Base-by-base conservation (phyloP, 1,284 basidiomycete species). In the Tylopilus sp. region DNA sequence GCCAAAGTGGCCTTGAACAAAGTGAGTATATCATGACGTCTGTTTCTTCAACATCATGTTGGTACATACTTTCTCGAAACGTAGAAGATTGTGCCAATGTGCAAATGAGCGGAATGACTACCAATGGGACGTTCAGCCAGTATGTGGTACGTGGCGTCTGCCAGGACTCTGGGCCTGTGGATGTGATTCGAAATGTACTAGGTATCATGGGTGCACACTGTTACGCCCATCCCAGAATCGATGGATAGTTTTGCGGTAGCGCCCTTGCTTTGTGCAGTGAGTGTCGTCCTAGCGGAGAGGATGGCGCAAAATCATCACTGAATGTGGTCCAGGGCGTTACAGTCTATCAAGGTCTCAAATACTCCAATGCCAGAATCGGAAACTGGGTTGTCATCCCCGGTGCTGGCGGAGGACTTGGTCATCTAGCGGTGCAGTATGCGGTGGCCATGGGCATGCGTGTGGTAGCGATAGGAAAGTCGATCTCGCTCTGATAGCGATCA, bases 111-210 rank as follows among this genome's bases (percentile, higher is more conserved):
- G 94, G 94, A 5, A 94, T 90, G 82, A 91, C 86, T 60, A 86
- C 91, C 63, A 91, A 96, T 72, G 95, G 95, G 62, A 94, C 94
- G 3, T 97, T 96, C 84, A 87, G 89, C 58, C 88, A 96, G 83
- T 95, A 93, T 72, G 87, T 89, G 60, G 90, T 89, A 70, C 24
- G 26, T 32, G 6, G 18, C 19, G 1, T 26, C 26, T n/a, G n/a
- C n/a, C n/a, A n/a, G n/a, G n/a, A n/a, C n/a, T n/a, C n/a, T n/a
- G n/a, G n/a, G n/a, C n/a, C n/a, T n/a, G n/a, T n/a, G n/a, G 16
- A 6, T 2, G 24, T 10, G 18, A 19, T 19, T 18, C 3, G 7
- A 16, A 44, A 12, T 51, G 55, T 19, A 38, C 26, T 38, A 87
- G 81, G 86, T 92, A 12, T 89, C 90, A 16, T 93, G 82, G 75